Base-by-base conservation (phyloP, 495 filamentous ascomycete species). In the Daldinia childiae region DNA sequence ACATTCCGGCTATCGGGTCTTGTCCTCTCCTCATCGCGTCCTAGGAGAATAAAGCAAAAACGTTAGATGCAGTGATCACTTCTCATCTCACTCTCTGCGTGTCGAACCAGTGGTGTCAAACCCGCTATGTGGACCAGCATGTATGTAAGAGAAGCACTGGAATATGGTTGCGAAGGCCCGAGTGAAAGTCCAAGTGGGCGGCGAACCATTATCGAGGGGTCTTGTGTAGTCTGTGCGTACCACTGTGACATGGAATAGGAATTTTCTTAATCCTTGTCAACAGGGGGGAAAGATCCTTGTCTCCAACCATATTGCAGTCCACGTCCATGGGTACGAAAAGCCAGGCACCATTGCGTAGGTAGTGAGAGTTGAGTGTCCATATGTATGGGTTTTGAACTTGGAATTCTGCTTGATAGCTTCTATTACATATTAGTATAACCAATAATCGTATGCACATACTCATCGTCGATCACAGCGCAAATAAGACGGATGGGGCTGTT, bases 301-400 rank as follows among this genome's bases (percentile, higher is more conserved):
- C 60, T 73, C 71, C 62, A 66, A 73, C 71, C 71, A 73, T 63
- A 45, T 63, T 66, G 58, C 58, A 69, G 66, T 66, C 71, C 71
- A 54, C 8, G 66, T 63, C 71, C 71, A 63, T 73, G 71, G 66
- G 45, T 55, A 30, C 57, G 54, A 30, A 30, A 30, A 54, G 50
- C 27, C 50, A 54, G 50, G 50, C 24, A 54, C 50, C 24, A 24
- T 30, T 26, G 43, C 43, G 43, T 21, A 48, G 43, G 19, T 32
- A 6, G 27, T 29, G 27, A 29, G 27, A 4, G 26, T n/a, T 26
- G 3, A n/a, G 15, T 43, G n/a, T 43, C 21, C 6, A 6, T n/a
- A n/a, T n/a, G 17, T 45, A 45, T 19, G 41, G n/a, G 21, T n/a
- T 45, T 45, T 45, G 39, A n/a, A n/a, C n/a, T n/a, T n/a, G n/a